Conservation (phyloP, 257 asterid genomes). For the Solanum chiquidenum region DNA sequence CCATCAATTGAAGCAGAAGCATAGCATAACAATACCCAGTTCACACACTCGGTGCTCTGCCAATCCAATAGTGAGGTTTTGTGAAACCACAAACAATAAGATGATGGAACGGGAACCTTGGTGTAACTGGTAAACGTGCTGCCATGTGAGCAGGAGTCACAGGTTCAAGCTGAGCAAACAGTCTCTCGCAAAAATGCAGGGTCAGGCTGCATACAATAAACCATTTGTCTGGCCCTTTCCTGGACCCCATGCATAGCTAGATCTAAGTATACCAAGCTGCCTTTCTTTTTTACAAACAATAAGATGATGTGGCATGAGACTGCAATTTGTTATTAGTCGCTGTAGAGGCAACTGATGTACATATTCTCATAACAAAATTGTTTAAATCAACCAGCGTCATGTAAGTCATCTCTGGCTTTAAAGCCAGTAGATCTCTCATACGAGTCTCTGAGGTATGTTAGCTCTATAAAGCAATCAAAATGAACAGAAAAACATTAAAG, state of each 20-base stretch:
- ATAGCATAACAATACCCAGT: background rate
- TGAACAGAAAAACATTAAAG: background rate
- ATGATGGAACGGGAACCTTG: background rate
- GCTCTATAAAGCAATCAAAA: background rate
- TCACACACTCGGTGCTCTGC: background rate
- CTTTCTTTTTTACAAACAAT: background rate
- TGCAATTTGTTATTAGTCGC: background rate
- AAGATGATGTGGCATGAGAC: background rate
- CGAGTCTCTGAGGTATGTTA: background rate
- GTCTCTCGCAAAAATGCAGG: background rate
- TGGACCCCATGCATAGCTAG: background rate
- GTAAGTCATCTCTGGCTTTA: background rate
- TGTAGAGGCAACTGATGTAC: background rate
- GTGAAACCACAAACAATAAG: background rate
- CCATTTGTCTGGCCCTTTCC: background rate
- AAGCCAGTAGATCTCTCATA: background rate
- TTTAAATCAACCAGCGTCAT: background rate
- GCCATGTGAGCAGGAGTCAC: background rate
- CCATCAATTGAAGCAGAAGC: background rate
- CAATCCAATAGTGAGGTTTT: background rate
- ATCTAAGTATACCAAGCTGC: background rate
- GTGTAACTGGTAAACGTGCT: background rate
- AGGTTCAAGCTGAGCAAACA: background rate
- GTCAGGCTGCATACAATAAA: background rate
- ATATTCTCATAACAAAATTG: background rate